Evolutionary conservation across 139 green algal genomes (phyloP).

Genomic region (Chlorella sorokiniana): DNA sequence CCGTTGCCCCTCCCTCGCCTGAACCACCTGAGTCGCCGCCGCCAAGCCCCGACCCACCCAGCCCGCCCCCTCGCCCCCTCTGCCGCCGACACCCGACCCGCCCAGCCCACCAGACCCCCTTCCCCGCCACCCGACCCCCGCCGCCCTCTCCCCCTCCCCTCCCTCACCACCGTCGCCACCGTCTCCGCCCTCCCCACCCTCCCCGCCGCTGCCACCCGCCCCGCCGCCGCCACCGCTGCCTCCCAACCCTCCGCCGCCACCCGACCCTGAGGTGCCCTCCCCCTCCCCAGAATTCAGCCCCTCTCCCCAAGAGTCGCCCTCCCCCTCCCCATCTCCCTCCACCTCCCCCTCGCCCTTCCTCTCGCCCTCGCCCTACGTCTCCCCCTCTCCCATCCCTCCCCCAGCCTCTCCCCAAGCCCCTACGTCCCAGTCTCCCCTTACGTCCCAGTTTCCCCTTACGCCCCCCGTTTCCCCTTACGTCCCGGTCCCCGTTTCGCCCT

Average conservation of each 20-base stretch:
- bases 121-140: not conserved
- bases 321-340: not conserved
- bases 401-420: not conserved
- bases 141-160: not conserved
- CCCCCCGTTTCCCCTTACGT: not conserved
- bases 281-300: not conserved
- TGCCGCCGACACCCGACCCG: no score
- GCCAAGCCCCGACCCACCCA: no score
- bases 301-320: not conserved
- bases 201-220: no score
- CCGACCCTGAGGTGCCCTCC: not conserved
- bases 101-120: no score
- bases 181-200: not conserved
- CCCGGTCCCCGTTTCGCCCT: not conserved
- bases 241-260: not conserved
- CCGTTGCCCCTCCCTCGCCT: no score
- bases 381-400: not conserved
- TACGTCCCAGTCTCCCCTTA: not conserved
- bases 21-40: no score
- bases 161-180: not conserved
- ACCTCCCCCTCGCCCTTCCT: not conserved
- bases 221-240: not conserved
- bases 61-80: no score
- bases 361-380: not conserved
- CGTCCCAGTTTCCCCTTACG: not conserved